phyloP scores from a whole-genome alignment of 163 green algal species.

The Prototheca stagnorum region DNA sequence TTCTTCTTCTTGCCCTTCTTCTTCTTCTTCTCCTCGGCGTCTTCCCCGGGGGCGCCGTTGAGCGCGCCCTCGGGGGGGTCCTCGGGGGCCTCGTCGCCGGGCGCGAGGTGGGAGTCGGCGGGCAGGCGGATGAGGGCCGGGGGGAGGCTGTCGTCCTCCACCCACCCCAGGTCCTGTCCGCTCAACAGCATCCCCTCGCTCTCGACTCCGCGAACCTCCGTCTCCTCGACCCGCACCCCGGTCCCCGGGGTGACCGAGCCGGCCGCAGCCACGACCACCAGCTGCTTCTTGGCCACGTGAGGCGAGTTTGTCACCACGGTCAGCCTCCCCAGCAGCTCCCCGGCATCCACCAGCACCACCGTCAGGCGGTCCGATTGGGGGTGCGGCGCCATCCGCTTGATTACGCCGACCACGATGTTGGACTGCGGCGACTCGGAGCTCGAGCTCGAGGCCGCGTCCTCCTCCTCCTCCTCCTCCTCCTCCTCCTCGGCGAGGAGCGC shows the following conservation, averaged over 20 bases:
- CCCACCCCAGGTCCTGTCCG: constrained; percentile 65
- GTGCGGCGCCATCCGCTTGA: constrained; percentile 36
- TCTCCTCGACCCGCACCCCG: constrained; percentile 31
- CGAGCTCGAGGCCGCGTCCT: constrained; percentile 10
- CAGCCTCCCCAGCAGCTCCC: constrained; percentile 1
- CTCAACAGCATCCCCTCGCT: constrained; percentile 70
- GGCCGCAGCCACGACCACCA: constrained; percentile 47
- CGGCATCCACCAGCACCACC: constrained; percentile 25
- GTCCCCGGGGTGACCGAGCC: constrained; percentile 40
- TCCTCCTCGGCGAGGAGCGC: constrained; percentile 30
- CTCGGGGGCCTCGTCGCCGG: constrained; percentile 1
- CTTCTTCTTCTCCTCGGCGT: constrained; percentile 9
- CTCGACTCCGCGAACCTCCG: constrained; percentile 51
- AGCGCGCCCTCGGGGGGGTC: constrained; percentile 1
- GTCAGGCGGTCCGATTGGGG: constrained; percentile 53
- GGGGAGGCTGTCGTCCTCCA: constrained; percentile 9
- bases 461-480: constrained; percentile 16
- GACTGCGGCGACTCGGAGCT: too few relatives aligned
- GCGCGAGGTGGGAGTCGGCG: background rate
- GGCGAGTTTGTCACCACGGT: constrained; percentile 51
- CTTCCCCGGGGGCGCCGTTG: background rate
- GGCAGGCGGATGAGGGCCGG: background rate
- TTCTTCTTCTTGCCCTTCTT: constrained; percentile 35
- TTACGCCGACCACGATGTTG: constrained; percentile 34
- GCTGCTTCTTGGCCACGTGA: constrained; percentile 44